phyloP scores from a whole-genome alignment of 2,329 filamentous ascomycete species.

The Nannizzia gypsea region DNA sequence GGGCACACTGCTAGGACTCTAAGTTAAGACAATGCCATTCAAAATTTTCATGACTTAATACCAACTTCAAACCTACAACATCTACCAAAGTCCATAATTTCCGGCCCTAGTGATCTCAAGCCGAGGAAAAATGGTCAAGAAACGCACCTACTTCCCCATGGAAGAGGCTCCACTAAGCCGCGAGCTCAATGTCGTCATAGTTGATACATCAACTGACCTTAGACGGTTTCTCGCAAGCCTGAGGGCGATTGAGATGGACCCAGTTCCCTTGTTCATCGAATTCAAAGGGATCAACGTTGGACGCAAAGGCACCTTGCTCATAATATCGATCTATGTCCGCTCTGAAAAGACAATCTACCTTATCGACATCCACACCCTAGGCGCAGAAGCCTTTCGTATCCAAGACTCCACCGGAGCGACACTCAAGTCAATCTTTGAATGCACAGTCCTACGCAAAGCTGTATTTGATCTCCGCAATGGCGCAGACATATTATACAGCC shows the following conservation, averaged over 20 bases:
- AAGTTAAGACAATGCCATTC: too few species aligned
- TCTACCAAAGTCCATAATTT: too few species aligned
- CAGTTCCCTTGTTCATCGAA: constrained; percentile 38
- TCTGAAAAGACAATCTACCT: constrained; percentile 28
- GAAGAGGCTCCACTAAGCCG: too few species aligned
- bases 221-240: neutral
- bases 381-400: constrained; percentile 32
- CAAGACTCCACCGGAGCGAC: constrained; percentile 13
- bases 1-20: too few species aligned
- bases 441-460: constrained; percentile 35
- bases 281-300: constrained; percentile 38
- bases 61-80: too few species aligned
- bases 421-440: constrained; percentile 37
- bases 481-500: constrained; percentile 43
- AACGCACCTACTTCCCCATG: too few species aligned
- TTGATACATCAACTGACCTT: neutral
- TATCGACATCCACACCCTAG: constrained; percentile 36
- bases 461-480: constrained; percentile 51
- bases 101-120: too few species aligned
- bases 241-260: constrained; percentile 1
- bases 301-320: constrained; percentile 35
- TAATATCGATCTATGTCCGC: constrained; percentile 32
- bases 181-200: neutral
- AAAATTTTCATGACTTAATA: too few species aligned
- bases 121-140: too few species aligned